phyloP scores from a whole-genome alignment of 306 rosid genomes.

The Vigna hirtella region DNA sequence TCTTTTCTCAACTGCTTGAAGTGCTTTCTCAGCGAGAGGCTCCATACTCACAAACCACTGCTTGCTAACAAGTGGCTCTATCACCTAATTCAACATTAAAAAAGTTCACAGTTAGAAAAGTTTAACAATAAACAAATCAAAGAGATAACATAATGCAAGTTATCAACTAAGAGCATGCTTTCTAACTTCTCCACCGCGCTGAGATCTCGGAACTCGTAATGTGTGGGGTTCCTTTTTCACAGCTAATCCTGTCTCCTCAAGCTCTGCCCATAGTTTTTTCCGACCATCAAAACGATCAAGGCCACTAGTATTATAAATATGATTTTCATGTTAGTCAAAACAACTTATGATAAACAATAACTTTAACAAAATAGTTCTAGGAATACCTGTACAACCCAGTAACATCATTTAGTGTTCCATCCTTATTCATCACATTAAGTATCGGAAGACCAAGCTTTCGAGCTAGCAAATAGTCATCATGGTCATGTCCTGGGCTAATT shows the following conservation, averaged over 20 bases:
- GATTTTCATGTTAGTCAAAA: conserved; percentile 45
- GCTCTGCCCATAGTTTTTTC: conserved; percentile 89
- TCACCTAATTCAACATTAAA: conserved; percentile 62
- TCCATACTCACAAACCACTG: conserved; percentile 99
- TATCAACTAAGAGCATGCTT: conserved; percentile 7
- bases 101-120: conserved; percentile 1
- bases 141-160: conserved; percentile 18
- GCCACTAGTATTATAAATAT: conserved; percentile 63
- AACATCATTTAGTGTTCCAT: conserved; percentile 91
- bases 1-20: conserved; percentile 80
- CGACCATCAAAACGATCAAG: conserved; percentile 98
- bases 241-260: conserved; percentile 89
- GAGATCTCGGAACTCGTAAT: conserved; percentile 94
- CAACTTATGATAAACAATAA: conserved; percentile 25
- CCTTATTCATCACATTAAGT: conserved; percentile 97
- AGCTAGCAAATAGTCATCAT: conserved; percentile 90
- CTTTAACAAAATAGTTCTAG: conserved; percentile 21
- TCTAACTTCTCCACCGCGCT: conserved; percentile 99
- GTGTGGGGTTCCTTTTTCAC: conserved; percentile 90
- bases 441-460: conserved; percentile 97
- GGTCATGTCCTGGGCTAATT: conserved; percentile 99
- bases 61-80: conserved; percentile 95
- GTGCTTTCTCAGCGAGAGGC: conserved; percentile 92
- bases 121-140: not conserved
- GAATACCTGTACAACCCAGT: conserved; percentile 87